Conservation (phyloP, 495 filamentous ascomycete species). For the Podospora fimiseda region DNA sequence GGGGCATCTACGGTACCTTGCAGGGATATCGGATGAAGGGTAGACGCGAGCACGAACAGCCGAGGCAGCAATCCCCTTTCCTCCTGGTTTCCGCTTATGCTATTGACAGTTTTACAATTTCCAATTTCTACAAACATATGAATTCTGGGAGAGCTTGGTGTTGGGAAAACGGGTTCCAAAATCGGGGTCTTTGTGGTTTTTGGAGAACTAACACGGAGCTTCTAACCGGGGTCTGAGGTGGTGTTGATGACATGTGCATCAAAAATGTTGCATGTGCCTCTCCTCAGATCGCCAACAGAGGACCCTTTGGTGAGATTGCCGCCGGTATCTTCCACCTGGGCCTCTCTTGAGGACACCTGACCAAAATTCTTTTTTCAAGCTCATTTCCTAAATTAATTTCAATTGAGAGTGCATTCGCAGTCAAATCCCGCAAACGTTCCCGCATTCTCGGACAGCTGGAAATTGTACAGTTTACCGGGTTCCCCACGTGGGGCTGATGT, state of each 20-base stretch:
- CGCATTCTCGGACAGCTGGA: background rate
- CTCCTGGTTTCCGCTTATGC: background rate
- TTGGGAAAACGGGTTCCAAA: background rate
- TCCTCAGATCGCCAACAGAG: background rate
- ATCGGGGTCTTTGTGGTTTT: background rate
- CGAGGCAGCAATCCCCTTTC: background rate
- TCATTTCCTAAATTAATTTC: background rate
- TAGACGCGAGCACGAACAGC: conserved; percentile 5
- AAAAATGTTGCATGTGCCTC: background rate
- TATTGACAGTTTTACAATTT: background rate
- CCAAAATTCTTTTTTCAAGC: background rate
- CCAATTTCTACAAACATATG: no score
- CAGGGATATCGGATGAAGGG: conserved; percentile 8
- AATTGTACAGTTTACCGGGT: background rate
- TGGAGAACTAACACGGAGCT: background rate
- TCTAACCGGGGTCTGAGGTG: background rate
- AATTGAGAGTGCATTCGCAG: background rate
- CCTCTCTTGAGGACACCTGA: background rate
- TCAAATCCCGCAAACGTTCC: conserved; percentile 6
- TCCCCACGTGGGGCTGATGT: conserved; percentile 5
- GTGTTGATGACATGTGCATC: conserved; percentile 16
- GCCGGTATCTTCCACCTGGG: no score
- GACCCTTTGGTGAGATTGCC: background rate
- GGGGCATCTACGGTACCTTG: background rate
- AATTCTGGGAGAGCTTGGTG: no score